Base-by-base conservation (phyloP, 495 filamentous ascomycete genomes). In the Trichoderma parareesei region DNA sequence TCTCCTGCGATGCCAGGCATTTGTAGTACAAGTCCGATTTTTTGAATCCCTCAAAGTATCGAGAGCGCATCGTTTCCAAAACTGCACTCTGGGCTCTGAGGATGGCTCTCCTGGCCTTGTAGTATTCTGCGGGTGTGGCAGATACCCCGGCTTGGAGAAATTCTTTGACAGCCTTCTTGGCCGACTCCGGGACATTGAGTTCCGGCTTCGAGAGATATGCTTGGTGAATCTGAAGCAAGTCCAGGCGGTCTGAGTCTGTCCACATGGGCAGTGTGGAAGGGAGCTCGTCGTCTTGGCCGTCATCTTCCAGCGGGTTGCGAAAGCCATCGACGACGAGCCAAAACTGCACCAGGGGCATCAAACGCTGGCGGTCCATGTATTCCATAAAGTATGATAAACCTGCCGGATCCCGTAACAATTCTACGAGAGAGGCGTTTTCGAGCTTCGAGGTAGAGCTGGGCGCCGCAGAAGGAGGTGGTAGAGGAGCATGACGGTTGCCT, bases 371-470 rank as follows among this genome's bases (percentile, higher is more conserved):
- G 73, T 99, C 95, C 95, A 98, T 97, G 73, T 92, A 97, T 71
- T 99, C 95, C 95, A 98, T 99, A 73, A 98, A 97, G 72, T 96
- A 99, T 11, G 93, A 97, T 16, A 98, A 79, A 6, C 92, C 93
- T 1, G 93, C 87, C 9, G 93, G 85, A 73, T 94, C 90, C 67
- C 92, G 88, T 65, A 99, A 82, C 27, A 98, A 77, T 37, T 98
- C 91, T 40, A 84, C 84, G 5, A 98, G 79, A 0, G 90, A 87
- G 9, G 87, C 85, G 68, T 88, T 88, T 65, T 90, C 86, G 33
- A 88, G 71, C 48, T 80, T 80, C 16, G 91, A 80, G 66, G 68
- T 79, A 65, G 65, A 76, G 57, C 63, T 76, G 41, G 55, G 73
- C 65, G 69, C 66, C 69, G 69, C 65, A 66, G 68, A 66, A 18